Conservation (phyloP, 768 basidiomycete species). For the Amanita rubescens region DNA sequence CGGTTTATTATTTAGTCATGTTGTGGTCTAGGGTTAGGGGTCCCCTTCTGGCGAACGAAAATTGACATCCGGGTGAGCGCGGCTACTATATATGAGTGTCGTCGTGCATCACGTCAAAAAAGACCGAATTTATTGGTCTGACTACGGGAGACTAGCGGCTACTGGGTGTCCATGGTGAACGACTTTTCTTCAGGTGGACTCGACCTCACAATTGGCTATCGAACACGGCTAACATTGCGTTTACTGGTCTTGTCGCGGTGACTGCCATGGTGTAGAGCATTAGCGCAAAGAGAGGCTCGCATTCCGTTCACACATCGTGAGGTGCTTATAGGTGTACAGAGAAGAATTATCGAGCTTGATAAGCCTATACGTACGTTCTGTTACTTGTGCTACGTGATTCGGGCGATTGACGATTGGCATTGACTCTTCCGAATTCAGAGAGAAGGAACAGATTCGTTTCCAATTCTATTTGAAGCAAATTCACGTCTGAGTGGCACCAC, state of each 20-base stretch:
- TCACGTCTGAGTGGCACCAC: too few species aligned
- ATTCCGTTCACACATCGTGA: not conserved
- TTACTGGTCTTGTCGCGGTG: constrained; percentile 58
- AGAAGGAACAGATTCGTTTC: not conserved
- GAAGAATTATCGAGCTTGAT: constrained; percentile 49
- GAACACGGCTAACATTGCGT: constrained; percentile 74
- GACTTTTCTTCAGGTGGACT: constrained; percentile 72
- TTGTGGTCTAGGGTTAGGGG: not conserved
- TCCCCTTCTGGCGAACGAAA: not conserved
- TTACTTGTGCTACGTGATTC: too few species aligned
- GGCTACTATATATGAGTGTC: too few species aligned
- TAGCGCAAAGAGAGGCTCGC: constrained; percentile 76
- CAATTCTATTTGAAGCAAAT: not conserved
- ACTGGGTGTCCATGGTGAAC: not conserved
- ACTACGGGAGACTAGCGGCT: not conserved
- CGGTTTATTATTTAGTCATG: not conserved
- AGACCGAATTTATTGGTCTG: too few species aligned
- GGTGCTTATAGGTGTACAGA: constrained; percentile 28
- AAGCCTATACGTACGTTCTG: constrained; percentile 61
- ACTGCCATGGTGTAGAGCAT: constrained; percentile 62
- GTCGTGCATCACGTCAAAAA: too few species aligned
- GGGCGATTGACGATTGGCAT: too few species aligned
- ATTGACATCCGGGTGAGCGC: constrained; percentile 2
- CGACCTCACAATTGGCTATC: constrained; percentile 84
- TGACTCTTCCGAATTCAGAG: constrained; percentile 18